phyloP scores from a whole-genome alignment of 345 rosid genomes.

The Gossypium stocksii region DNA sequence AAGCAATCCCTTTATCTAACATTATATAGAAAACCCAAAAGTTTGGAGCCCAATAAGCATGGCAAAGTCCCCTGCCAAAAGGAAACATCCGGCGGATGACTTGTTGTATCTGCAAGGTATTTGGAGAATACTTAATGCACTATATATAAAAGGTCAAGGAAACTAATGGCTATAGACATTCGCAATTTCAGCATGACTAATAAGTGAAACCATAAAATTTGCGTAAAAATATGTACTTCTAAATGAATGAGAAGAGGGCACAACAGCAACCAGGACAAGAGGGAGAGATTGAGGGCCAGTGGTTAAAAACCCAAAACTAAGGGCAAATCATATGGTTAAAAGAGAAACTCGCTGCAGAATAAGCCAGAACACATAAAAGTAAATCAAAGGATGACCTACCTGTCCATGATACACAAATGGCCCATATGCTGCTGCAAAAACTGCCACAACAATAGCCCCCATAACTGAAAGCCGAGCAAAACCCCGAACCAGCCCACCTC shows the following conservation, averaged over 20 bases:
- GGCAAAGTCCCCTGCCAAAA: conserved; percentile 95
- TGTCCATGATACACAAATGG: conserved; percentile 77
- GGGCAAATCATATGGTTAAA: background rate
- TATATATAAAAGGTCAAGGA: background rate
- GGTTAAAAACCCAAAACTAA: too few species aligned
- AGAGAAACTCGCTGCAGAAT: background rate
- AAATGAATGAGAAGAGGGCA: background rate
- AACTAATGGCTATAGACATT: conserved; percentile 5
- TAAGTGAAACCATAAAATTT: background rate
- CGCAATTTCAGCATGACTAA: background rate
- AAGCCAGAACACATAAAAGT: background rate
- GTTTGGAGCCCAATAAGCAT: conserved; percentile 97
- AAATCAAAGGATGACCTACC: conserved; percentile 34
- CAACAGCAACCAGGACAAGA: background rate
- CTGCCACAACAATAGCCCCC: conserved; percentile 63
- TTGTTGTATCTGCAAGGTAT: conserved; percentile 72
- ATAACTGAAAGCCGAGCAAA: conserved; percentile 43
- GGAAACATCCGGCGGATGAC: conserved; percentile 84
- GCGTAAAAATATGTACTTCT: background rate
- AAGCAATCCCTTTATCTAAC: conserved; percentile 66
- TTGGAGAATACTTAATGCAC: conserved; percentile 21
- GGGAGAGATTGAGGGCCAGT: too few species aligned
- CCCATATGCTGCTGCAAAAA: conserved; percentile 65
- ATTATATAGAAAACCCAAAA: conserved; percentile 91
- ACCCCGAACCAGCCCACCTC: conserved; percentile 54